A percentile compares a stretch with the other conserved stretches of the same genome.
phyloP scores from a whole-genome alignment of 805 yeast genomes.

The Zygotorulaspora danielsina region DNA sequence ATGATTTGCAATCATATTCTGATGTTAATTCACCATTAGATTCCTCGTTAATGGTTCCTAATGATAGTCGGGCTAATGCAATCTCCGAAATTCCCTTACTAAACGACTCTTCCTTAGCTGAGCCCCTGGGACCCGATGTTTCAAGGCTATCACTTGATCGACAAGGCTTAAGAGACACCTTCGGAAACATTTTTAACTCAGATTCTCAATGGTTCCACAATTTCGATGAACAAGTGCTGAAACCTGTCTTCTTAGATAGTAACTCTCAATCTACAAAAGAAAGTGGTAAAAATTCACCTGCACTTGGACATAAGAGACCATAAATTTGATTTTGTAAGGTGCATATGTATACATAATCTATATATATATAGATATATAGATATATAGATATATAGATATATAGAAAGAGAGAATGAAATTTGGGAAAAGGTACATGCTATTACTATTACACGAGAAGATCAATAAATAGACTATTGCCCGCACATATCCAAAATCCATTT shows the following conservation, averaged over 20 bases:
- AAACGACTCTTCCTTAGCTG: conserved; percentile 4
- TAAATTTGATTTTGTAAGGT: neutral
- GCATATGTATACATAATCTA: neutral
- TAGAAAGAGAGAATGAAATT: no score
- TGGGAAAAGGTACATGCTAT: no score
- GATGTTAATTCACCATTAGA: conserved; percentile 25
- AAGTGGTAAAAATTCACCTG: conserved; percentile 7
- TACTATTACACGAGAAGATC: no score
- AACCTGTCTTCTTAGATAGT: conserved; percentile 81
- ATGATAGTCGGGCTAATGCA: conserved; percentile 3
- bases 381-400: no score
- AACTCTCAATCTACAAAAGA: conserved; percentile 12
- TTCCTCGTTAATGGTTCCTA: conserved; percentile 5
- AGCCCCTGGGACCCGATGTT: conserved; percentile 1
- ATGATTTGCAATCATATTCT: conserved; percentile 25
- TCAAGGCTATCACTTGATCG: conserved; percentile 19
- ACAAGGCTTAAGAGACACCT: conserved; percentile 16
- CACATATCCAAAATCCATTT: conserved; percentile 63
- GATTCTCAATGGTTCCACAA: conserved; percentile 83
- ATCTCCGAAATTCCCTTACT: conserved; percentile 11
- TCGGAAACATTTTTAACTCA: conserved; percentile 28
- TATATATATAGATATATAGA: no score
- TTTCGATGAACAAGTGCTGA: conserved; percentile 89
- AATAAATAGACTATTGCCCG: conserved; percentile 10
- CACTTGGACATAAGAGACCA: conserved; percentile 3